These are phyloP conservation scores for Fusarium irregulare DNA, from an alignment of 2,329 filamentous ascomycete genomes.

Conservation along the genomic window DNA sequence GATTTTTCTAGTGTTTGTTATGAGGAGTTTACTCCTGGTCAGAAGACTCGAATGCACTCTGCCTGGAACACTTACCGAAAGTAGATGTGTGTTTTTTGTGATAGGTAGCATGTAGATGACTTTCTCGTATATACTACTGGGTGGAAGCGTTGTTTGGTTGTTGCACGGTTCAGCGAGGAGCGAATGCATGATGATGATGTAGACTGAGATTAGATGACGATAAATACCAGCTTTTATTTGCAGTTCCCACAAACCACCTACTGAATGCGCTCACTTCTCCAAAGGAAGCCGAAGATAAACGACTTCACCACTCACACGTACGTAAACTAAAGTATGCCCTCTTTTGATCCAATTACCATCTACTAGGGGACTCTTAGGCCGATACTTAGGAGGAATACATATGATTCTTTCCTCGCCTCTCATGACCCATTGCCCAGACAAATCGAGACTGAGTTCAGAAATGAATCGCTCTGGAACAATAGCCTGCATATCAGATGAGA, in stretches of 20 bases:
- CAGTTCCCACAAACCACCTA: too few relatives aligned
- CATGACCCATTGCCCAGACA: rapidly evolving
- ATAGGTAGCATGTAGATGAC: neutral
- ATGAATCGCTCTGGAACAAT: rapidly evolving
- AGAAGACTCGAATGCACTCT: constrained; percentile 37
- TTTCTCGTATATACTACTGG: neutral
- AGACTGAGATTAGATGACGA: too few relatives aligned
- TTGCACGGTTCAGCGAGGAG: neutral
- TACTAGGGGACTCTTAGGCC: too few relatives aligned
- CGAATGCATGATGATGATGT: rapidly evolving
- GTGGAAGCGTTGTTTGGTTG: neutral
- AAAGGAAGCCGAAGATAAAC: too few relatives aligned
- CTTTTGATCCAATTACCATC: too few relatives aligned
- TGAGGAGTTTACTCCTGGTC: constrained; percentile 41
- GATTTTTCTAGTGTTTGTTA: constrained; percentile 34
- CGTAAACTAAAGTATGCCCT: too few relatives aligned
- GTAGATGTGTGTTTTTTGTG: neutral
- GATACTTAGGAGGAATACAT: too few relatives aligned
- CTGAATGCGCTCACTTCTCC: too few relatives aligned
- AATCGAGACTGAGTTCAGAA: too few relatives aligned
- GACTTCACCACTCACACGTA: too few relatives aligned
- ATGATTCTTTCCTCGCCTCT: too few relatives aligned
- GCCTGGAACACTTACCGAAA: constrained; percentile 38
- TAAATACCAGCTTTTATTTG: too few relatives aligned
- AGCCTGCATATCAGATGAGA: rapidly evolving